Percentiles rank a stretch among this genome's conserved stretches.
phyloP scores from a whole-genome alignment of 306 rosid species.

The Prunus mongolica region DNA sequence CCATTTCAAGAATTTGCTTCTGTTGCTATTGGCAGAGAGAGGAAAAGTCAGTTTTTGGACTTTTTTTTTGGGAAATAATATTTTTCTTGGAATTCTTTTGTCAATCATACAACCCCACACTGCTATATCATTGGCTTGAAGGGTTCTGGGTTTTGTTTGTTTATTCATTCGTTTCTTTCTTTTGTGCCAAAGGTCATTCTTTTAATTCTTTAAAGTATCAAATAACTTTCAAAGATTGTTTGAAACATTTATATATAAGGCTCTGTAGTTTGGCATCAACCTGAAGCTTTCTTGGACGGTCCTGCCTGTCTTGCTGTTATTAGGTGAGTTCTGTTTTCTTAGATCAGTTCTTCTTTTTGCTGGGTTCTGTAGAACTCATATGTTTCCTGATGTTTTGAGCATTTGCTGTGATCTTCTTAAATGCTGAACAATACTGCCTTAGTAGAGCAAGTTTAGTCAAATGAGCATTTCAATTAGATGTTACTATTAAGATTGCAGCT shows the following conservation, averaged over 20 bases:
- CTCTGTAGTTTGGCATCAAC: background rate
- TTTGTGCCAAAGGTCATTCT: background rate
- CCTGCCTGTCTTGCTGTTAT: conserved; percentile 1
- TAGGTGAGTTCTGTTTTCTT: background rate
- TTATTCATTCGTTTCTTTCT: background rate
- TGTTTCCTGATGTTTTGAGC: background rate
- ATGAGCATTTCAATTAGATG: background rate
- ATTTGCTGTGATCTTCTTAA: background rate
- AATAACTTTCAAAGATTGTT: background rate
- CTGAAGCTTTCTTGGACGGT: conserved; percentile 13
- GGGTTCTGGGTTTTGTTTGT: background rate
- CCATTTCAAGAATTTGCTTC: background rate
- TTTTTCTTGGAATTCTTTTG: background rate
- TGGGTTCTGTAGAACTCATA: conserved; percentile 12
- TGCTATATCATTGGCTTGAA: background rate
- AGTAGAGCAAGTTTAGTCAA: background rate
- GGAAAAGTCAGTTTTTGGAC: conserved; percentile 11
- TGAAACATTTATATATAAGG: background rate
- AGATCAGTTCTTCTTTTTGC: conserved; percentile 8
- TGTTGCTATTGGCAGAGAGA: background rate
- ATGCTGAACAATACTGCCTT: background rate
- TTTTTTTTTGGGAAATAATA: background rate
- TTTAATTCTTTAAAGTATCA: background rate
- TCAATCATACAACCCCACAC: background rate
- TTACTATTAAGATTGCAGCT: background rate